phyloP scores from a whole-genome alignment of 2,329 filamentous ascomycete species.

The Colletotrichum coccodes region DNA sequence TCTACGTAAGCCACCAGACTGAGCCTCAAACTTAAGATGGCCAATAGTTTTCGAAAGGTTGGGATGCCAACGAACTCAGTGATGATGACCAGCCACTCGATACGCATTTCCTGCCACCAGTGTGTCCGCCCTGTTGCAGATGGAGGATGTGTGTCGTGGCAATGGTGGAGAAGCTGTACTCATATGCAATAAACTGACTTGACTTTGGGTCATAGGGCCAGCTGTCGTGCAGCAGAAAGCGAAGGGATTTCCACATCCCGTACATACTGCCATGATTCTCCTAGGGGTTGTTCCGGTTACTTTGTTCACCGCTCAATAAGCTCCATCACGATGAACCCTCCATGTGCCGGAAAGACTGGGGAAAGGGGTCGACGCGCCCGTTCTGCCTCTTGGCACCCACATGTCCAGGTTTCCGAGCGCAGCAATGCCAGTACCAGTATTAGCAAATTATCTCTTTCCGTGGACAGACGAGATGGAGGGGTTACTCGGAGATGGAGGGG shows the following conservation, averaged over 20 bases:
- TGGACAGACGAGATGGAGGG: constrained; percentile 13
- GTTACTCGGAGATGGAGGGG: background rate
- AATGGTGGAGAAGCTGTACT: constrained; percentile 1
- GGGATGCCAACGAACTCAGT: background rate
- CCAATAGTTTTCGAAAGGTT: background rate
- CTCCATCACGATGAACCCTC: background rate
- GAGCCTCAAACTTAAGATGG: background rate
- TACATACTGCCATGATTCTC: background rate
- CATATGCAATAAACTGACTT: background rate
- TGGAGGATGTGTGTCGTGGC: constrained; percentile 1
- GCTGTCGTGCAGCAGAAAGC: background rate
- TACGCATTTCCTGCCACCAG: background rate
- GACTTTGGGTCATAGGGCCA: background rate
- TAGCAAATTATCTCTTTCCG: background rate
- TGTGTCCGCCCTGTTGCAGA: background rate
- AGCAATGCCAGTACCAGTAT: background rate
- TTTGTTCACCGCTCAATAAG: background rate
- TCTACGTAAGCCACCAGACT: background rate
- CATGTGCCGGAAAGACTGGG: background rate
- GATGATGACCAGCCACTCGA: background rate
- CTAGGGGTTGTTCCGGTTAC: background rate
- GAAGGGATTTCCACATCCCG: background rate
- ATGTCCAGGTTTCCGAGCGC: background rate
- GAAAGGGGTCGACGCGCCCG: constrained; percentile 13
- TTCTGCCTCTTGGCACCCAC: background rate